Conservation (phyloP, 1,284 basidiomycete genomes). For the Leucoagaricus sp. region DNA sequence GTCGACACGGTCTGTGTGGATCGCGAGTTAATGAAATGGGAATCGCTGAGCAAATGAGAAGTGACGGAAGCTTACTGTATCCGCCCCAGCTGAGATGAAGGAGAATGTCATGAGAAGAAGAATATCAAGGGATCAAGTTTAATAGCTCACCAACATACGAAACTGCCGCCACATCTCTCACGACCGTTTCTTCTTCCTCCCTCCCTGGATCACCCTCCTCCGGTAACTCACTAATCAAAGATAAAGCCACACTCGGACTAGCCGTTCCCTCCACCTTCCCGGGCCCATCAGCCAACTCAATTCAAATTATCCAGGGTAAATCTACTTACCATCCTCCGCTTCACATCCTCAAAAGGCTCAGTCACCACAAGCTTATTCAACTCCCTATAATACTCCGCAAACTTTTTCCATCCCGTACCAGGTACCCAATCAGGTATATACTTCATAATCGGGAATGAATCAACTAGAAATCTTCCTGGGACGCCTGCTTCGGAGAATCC, state of each 20-base stretch:
- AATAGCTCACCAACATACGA: constrained; percentile 24
- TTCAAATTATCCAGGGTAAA: not conserved
- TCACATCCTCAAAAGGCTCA: constrained; percentile 27
- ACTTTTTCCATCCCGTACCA: constrained; percentile 28
- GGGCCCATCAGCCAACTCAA: too few species aligned
- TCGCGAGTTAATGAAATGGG: not conserved
- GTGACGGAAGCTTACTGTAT: constrained; percentile 20
- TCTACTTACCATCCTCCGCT: constrained; percentile 21
- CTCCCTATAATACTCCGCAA: constrained; percentile 19
- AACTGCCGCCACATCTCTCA: constrained; percentile 21
- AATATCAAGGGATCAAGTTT: too few species aligned
- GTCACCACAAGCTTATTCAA: constrained; percentile 20
- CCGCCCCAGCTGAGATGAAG: constrained; percentile 21
- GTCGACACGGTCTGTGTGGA: constrained; percentile 34
- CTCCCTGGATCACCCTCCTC: constrained; percentile 15
- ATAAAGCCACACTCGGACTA: constrained; percentile 19
- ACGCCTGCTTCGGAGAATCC: constrained; percentile 20
- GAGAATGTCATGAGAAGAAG: not conserved
- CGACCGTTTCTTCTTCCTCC: constrained; percentile 22
- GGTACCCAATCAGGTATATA: constrained; percentile 32
- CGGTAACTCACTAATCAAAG: constrained; percentile 22
- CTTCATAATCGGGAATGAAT: constrained; percentile 23
- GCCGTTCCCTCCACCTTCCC: constrained; percentile 22
- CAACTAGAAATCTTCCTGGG: constrained; percentile 23
- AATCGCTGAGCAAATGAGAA: not conserved